These are phyloP conservation scores for Globisporangium viniferum DNA, from an alignment of 352 stramenopile genomes.

Conservation along the genomic window DNA sequence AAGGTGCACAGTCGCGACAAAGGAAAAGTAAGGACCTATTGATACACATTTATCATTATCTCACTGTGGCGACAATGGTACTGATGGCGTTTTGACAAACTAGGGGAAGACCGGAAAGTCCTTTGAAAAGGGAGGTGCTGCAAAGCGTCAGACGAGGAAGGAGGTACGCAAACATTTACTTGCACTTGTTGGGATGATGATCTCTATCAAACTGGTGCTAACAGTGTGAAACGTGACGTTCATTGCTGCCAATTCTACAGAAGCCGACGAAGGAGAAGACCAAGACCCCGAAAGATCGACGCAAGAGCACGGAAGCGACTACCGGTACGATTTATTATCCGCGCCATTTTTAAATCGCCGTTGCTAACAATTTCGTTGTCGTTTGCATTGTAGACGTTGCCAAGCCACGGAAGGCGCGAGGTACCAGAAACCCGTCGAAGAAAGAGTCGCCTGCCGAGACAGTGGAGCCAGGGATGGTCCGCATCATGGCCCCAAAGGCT, in stretches of 20 bases:
- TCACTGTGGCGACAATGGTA: background rate
- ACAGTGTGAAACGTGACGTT: too few relatives aligned
- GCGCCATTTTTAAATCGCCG: background rate
- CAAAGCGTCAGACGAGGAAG: slow-evolving; percentile 37
- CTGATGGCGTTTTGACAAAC: background rate
- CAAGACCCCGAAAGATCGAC: slow-evolving; percentile 21
- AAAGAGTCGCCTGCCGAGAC: slow-evolving; percentile 20
- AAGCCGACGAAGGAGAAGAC: slow-evolving; percentile 19
- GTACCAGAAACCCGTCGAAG: slow-evolving; percentile 25
- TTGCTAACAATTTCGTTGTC: background rate
- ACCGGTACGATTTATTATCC: background rate
- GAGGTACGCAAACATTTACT: slow-evolving; percentile 22
- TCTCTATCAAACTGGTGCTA: background rate
- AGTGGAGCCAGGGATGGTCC: slow-evolving; percentile 41
- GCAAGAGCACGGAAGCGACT: slow-evolving; percentile 3
- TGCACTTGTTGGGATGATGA: background rate
- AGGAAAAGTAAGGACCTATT: slow-evolving; percentile 36
- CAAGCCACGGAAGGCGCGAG: slow-evolving; percentile 46
- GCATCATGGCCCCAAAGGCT: slow-evolving; percentile 51
- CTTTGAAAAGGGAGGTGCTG: slow-evolving; percentile 32
- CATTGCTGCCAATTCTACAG: background rate
- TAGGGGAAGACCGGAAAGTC: slow-evolving; percentile 29
- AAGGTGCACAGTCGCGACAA: slow-evolving; percentile 65
- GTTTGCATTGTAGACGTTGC: slow-evolving; percentile 20
- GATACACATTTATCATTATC: background rate